These are phyloP conservation scores for Arthrobotrys entomopaga DNA, from an alignment of 2,329 filamentous ascomycete species.

Conservation along the genomic window DNA sequence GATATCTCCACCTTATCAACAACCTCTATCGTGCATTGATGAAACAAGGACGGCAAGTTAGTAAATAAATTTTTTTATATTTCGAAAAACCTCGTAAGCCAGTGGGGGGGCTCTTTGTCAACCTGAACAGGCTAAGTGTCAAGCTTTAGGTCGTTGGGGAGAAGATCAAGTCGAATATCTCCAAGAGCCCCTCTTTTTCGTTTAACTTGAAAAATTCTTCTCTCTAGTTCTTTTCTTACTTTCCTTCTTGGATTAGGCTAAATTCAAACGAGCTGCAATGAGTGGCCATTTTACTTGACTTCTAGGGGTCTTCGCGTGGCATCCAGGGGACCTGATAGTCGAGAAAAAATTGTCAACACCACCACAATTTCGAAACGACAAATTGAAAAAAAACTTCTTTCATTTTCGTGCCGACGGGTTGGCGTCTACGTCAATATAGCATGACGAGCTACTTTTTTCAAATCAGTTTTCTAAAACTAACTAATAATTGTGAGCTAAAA, in stretches of 20 bases:
- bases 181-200: slow-evolving; percentile 26
- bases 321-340: not conserved
- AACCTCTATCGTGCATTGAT: too few relatives aligned
- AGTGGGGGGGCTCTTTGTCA: too few relatives aligned
- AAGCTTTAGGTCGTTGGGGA: too few relatives aligned
- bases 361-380: slow-evolving; percentile 1
- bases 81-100: too few relatives aligned
- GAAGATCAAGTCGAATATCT: not conserved
- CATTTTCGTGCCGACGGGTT: not conserved
- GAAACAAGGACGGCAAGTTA: too few relatives aligned
- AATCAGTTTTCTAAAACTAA: too few relatives aligned
- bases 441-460: not conserved
- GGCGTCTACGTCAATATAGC: slow-evolving; percentile 19
- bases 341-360: not conserved
- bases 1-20: too few relatives aligned
- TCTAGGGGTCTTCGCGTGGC: not conserved
- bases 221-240: not conserved
- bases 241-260: slow-evolving; percentile 28
- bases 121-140: too few relatives aligned
- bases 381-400: slow-evolving; percentile 6
- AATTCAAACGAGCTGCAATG: slow-evolving; percentile 13
- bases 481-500: not conserved
- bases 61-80: too few relatives aligned
- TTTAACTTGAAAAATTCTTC: not conserved
- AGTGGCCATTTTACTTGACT: not conserved